Conservation (phyloP, 169 alveolate species). For the Cardiosporidium cionae region DNA sequence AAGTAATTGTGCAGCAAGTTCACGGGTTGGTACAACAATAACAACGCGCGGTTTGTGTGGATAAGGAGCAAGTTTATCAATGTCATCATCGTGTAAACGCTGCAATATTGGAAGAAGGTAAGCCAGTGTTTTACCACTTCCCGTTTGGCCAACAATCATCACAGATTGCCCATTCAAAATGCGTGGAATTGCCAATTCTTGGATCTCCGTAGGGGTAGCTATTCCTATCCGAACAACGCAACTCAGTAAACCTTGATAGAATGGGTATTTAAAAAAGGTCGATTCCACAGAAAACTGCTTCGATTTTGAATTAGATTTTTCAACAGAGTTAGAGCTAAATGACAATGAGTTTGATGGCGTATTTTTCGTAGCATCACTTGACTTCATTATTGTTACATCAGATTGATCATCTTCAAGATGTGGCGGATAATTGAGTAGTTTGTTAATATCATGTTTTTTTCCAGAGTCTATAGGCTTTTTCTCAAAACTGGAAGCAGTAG, state of each 20-base stretch:
- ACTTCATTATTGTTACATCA: too few species aligned
- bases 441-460: too few species aligned
- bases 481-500: too few species aligned
- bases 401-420: too few species aligned
- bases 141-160: conserved; percentile 23
- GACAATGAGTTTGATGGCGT: too few species aligned
- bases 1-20: conserved; percentile 25
- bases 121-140: conserved; percentile 36
- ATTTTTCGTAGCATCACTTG: too few species aligned
- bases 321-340: too few species aligned
- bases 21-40: conserved; percentile 35
- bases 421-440: too few species aligned
- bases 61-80: conserved; percentile 7
- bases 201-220: conserved; percentile 2
- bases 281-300: too few species aligned
- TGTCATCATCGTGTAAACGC: background rate
- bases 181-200: conserved; percentile 13
- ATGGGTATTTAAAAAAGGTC: too few species aligned
- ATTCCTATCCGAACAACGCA: background rate
- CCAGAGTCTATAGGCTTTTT: too few species aligned
- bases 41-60: conserved; percentile 15
- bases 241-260: background rate
- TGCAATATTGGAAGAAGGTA: conserved; percentile 27
- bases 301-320: too few species aligned
- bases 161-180: background rate